Percentiles rank a stretch among this genome's conserved stretches.
Conservation (phyloP, 306 rosid species). For the Ceratonia siliqua region DNA sequence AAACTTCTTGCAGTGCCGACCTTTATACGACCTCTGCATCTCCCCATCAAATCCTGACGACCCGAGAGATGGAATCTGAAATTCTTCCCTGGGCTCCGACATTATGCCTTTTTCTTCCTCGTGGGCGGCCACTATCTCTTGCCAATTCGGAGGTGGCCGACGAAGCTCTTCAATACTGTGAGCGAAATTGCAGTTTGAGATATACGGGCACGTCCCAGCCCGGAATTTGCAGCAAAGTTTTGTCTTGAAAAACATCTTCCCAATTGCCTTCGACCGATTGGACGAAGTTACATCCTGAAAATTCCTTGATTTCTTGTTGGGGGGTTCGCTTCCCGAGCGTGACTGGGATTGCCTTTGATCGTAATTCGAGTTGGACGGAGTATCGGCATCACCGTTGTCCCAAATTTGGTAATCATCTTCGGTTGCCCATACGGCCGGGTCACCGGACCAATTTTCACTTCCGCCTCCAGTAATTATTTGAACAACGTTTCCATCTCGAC, state of each 20-base stretch:
- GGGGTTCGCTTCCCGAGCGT: conserved; percentile 76
- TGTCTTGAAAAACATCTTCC: conserved; percentile 97
- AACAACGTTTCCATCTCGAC: conserved; percentile 68
- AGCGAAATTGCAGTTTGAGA: conserved; percentile 88
- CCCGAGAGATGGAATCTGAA: conserved; percentile 77
- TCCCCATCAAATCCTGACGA: conserved; percentile 54
- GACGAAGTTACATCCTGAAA: conserved; percentile 67
- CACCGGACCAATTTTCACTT: conserved; percentile 66
- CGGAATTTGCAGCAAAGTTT: conserved; percentile 94
- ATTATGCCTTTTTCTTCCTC: conserved; percentile 66
- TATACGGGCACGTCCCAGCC: conserved; percentile 81
- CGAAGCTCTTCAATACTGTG: conserved; percentile 93
- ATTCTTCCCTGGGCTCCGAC: conserved; percentile 80
- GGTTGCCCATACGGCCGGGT: conserved; percentile 87
- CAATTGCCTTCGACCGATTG: conserved; percentile 75
- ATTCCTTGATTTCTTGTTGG: conserved; percentile 69
- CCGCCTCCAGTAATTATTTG: conserved; percentile 68
- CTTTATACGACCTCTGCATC: conserved; percentile 79
- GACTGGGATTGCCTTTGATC: conserved; percentile 61
- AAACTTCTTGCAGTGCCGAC: conserved; percentile 93
- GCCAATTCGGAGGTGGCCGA: conserved; percentile 95
- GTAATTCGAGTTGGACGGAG: conserved; percentile 65
- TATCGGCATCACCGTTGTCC: conserved; percentile 59
- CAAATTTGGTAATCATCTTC: conserved; percentile 88
- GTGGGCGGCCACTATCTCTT: conserved; percentile 90